Conservation (phyloP, 1,284 basidiomycete species). For the Marasmius sp. region DNA sequence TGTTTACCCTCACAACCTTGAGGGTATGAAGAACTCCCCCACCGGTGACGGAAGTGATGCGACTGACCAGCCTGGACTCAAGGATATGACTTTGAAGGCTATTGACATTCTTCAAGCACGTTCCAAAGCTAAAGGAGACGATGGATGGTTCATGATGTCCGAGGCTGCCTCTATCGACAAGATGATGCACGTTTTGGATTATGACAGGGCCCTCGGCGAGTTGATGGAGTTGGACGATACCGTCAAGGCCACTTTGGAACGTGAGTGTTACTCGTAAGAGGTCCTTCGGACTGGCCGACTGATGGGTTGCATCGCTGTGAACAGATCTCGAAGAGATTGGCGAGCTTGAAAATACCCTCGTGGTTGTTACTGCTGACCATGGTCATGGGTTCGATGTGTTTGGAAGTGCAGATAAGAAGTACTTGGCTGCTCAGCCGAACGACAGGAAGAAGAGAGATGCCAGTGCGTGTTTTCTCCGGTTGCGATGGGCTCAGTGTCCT, state of each 20-base stretch:
- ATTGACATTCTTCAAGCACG: slow-evolving; percentile 41
- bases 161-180: slow-evolving; percentile 13
- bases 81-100: slow-evolving; percentile 45
- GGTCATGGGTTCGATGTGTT: slow-evolving; percentile 45
- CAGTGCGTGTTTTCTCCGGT: slow-evolving; percentile 19
- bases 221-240: slow-evolving; percentile 43
- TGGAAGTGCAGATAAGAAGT: slow-evolving; percentile 41
- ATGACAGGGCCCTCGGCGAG: slow-evolving; percentile 43
- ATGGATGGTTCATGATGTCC: slow-evolving; percentile 43
- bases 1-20: slow-evolving; percentile 37
- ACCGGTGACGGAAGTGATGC: slow-evolving; percentile 40
- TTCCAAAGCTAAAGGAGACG: slow-evolving; percentile 28
- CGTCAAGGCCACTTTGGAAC: slow-evolving; percentile 36
- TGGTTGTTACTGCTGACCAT: slow-evolving; percentile 43
- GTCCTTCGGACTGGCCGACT: neutral
- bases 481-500: neutral
- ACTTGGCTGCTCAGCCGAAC: slow-evolving; percentile 34
- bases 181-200: slow-evolving; percentile 47
- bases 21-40: slow-evolving; percentile 34
- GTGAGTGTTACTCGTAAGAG: slow-evolving; percentile 24
- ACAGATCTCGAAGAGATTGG: slow-evolving; percentile 40
- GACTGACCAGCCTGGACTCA: slow-evolving; percentile 40
- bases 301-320: neutral
- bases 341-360: slow-evolving; percentile 38
- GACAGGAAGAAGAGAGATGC: slow-evolving; percentile 36